Conservation (phyloP, 2,329 filamentous ascomycete species). For the Monilinia fructigena region DNA sequence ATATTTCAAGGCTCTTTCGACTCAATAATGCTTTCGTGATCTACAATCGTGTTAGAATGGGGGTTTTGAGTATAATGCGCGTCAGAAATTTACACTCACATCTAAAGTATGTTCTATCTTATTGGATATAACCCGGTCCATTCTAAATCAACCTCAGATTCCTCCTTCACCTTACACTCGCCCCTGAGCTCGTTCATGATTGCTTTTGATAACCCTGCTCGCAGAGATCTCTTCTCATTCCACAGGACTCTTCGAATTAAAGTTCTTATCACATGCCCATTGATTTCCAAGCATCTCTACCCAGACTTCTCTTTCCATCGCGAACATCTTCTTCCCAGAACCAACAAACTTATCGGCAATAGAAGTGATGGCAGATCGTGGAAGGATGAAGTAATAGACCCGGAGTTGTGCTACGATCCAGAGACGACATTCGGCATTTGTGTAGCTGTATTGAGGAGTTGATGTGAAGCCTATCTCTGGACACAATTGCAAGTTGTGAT, state of each 20-base stretch:
- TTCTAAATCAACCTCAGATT: background rate
- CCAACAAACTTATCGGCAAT: background rate
- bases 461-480: background rate
- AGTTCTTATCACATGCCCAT: background rate
- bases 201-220: background rate
- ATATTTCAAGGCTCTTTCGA: no score
- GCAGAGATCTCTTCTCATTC: background rate
- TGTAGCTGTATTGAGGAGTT: background rate
- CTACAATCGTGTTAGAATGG: no score
- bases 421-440: background rate
- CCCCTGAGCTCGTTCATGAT: slow-evolving; percentile 2
- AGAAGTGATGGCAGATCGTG: background rate
- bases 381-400: background rate
- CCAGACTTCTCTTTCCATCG: slow-evolving; percentile 11
- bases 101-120: background rate
- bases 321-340: background rate
- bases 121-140: slow-evolving; percentile 16
- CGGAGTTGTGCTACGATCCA: slow-evolving; percentile 12
- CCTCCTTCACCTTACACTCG: background rate
- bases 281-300: slow-evolving; percentile 2
- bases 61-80: no score
- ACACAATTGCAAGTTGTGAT: background rate
- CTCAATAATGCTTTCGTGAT: no score
- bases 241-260: slow-evolving; percentile 14
- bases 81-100: no score